phyloP scores from a whole-genome alignment of 345 rosid genomes.

The Eucalyptus tenuipes region DNA sequence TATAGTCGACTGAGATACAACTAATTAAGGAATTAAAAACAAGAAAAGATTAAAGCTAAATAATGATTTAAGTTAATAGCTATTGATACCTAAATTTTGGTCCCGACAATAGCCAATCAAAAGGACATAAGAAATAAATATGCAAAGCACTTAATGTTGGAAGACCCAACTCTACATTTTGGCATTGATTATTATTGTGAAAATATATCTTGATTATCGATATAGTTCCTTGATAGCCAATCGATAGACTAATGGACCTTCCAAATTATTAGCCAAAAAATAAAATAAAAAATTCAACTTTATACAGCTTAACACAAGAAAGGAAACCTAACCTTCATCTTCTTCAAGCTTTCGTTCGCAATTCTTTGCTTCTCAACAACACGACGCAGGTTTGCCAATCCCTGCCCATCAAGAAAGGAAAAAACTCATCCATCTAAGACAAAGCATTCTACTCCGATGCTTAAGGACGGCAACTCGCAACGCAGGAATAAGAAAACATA shows the following conservation, averaged over 20 bases:
- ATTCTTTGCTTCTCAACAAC: constrained; percentile 38
- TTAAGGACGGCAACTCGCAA: neutral
- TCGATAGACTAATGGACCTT: neutral
- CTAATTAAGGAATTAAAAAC: neutral
- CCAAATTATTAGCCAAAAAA: neutral
- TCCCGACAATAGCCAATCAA: no score
- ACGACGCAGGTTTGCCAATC: constrained; percentile 24
- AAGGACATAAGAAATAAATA: neutral
- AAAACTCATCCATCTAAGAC: neutral
- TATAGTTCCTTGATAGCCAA: neutral
- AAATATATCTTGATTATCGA: neutral
- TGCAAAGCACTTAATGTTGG: neutral
- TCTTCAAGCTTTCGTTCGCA: constrained; percentile 42
- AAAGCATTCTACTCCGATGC: neutral
- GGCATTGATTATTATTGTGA: neutral
- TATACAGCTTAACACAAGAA: neutral
- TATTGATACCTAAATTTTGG: no score
- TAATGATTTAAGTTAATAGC: neutral
- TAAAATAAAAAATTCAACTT: neutral
- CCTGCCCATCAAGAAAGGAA: constrained; percentile 8
- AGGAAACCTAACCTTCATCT: constrained; percentile 29
- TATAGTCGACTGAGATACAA: neutral
- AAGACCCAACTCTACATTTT: neutral
- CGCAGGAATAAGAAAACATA: neutral
- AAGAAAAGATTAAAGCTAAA: neutral